A percentile compares a stretch with the other conserved stretches of the same genome.
phyloP scores from a whole-genome alignment of 768 basidiomycete species.

The Tubosaeta sp. region DNA sequence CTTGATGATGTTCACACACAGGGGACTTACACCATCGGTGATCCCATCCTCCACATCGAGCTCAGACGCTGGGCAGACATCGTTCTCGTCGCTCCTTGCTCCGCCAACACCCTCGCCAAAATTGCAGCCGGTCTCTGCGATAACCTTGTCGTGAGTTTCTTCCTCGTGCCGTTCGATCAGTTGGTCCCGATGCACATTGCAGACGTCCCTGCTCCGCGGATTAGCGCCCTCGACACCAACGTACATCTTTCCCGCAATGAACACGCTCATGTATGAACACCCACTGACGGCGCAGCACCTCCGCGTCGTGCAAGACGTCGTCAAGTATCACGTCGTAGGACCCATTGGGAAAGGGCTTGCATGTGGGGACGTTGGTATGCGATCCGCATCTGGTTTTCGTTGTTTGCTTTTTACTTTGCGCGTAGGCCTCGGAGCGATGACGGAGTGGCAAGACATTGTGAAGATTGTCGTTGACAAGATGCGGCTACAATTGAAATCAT shows the following conservation, averaged over 20 bases:
- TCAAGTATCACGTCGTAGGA: conserved; percentile 78
- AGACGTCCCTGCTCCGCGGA: conserved; percentile 83
- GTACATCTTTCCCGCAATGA: conserved; percentile 96
- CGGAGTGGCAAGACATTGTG: conserved; percentile 91
- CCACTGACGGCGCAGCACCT: conserved; percentile 87
- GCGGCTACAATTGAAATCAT: conserved; percentile 18
- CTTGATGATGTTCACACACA: conserved; percentile 28
- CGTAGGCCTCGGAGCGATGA: conserved; percentile 90
- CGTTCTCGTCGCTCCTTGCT: conserved; percentile 92
- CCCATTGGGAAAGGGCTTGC: conserved; percentile 87
- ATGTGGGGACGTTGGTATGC: conserved; percentile 86
- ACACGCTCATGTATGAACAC: conserved; percentile 96
- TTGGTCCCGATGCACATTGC: no score
- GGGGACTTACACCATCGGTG: conserved; percentile 73
- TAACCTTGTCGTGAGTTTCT: conserved; percentile 66
- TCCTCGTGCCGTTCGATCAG: background rate
- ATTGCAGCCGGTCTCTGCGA: conserved; percentile 87
- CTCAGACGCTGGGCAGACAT: conserved; percentile 92
- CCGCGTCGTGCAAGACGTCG: conserved; percentile 63
- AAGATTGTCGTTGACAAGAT: conserved; percentile 61
- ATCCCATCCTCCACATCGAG: conserved; percentile 96
- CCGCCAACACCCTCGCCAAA: conserved; percentile 95
- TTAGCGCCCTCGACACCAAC: conserved; percentile 81
- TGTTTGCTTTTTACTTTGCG: background rate
- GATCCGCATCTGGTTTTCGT: background rate